Evolutionary conservation across 1,284 basidiomycete species (phyloP).

Genomic region (Phellinidium pouzarii): DNA sequence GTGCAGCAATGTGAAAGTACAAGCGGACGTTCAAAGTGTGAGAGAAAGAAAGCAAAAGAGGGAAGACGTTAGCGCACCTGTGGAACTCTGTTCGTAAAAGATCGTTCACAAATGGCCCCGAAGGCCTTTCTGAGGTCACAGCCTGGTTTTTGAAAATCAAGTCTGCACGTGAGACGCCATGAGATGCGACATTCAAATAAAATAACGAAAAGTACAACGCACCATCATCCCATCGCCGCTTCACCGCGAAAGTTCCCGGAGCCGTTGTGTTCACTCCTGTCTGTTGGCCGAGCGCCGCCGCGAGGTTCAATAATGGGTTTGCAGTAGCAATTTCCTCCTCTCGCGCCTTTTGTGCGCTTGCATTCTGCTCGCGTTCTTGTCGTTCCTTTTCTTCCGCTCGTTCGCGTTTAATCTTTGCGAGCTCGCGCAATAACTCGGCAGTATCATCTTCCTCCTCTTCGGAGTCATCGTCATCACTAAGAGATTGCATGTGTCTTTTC

Average conservation of each 20-base stretch:
- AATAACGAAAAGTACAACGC: conserved; percentile 21
- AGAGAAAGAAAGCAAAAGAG: background rate
- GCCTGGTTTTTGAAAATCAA: conserved; percentile 98
- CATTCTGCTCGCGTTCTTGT: conserved; percentile 70
- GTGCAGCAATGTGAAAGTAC: background rate
- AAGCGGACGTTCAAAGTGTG: background rate
- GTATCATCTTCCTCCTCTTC: conserved; percentile 86
- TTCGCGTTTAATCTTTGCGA: conserved; percentile 94
- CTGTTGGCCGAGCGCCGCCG: conserved; percentile 75
- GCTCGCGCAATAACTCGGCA: conserved; percentile 83
- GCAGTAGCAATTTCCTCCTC: conserved; percentile 80
- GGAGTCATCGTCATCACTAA: conserved; percentile 46
- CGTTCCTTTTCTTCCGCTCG: conserved; percentile 87
- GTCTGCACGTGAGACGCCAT: conserved; percentile 40
- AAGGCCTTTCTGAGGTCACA: conserved; percentile 56
- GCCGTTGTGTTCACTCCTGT: conserved; percentile 65
- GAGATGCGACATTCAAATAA: background rate
- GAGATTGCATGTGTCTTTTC: conserved; percentile 20
- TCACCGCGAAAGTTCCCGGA: conserved; percentile 84
- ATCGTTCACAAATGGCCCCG: conserved; percentile 88
- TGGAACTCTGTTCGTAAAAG: conserved; percentile 89
- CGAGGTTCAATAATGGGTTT: conserved; percentile 84
- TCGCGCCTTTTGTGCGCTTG: conserved; percentile 54
- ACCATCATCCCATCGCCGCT: conserved; percentile 94
- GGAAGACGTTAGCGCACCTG: conserved; percentile 48